Evolutionary conservation across 257 asterid genomes (phyloP), one percentile per base, ranked within the genome.

Genomic region (Ilex asprella): DNA sequence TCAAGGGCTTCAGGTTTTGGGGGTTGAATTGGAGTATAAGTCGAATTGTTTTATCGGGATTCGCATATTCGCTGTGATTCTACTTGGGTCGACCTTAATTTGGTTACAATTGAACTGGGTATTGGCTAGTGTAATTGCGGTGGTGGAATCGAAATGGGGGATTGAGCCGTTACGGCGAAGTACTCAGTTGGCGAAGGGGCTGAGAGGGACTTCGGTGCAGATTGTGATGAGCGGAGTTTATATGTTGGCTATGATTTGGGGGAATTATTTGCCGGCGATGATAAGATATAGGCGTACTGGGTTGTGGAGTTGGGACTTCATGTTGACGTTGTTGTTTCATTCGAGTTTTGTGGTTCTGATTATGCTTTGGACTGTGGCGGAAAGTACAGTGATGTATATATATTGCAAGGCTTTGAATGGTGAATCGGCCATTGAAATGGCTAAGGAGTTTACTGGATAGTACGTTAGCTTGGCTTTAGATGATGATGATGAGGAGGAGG

Each of bases 361-460:
- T 12, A 60, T 82, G 82, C 82, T 81, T 54, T 78, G 76, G 51
- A 49, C 12, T 14, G 31, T 75, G 46, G 82, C 77, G 7, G 76
- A 84, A 0, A 63, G 47, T 8, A 76, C 82, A 1, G 81, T 84
- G 16, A 55, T 88, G 62, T 82, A 80, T 39, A 68, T 81, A 73
- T 77, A 84, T 57, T 85, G 95, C 79, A 84, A 78, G 72, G 96
- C 94, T 2, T 41, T 78, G 71, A 84, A 68, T 10, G 96, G 97
- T 21, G 99, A 93, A 78, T 63, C 87, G 71, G 94, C 95, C 0
- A 61, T 81, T 16, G 95, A 93, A 76, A 89, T 89, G 39, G 94
- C 89, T 0, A 90, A 85, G 70, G 99, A 89, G 81, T 93, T 89
- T 60, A 76, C 88, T 0, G 70, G 73, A 9, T 91, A 85, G 74